Evolutionary conservation across 805 yeast genomes (phyloP), one percentile per base, ranked within the genome.

Genomic region (Naumovozyma castellii): DNA sequence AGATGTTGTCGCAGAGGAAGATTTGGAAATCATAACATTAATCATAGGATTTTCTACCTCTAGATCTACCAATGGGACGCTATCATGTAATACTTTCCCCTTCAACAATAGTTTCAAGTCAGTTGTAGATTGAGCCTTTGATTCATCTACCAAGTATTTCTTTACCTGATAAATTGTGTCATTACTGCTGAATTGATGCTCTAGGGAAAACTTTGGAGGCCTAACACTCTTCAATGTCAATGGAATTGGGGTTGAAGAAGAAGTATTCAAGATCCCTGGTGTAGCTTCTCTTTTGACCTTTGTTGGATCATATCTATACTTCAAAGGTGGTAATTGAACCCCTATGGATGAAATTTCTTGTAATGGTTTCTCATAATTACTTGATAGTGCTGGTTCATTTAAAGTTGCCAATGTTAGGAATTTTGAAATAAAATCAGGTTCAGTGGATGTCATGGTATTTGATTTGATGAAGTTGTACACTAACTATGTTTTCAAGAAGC

Each of bases 181-280:
- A 10, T 53, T 48, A 1, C 45, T 30, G 18, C 43, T 32, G n/a
- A 56, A 49, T 17, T 54, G 45, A 17, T 57, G 45, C 13, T 54
- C 47, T 13, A 64, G 46, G 30, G 63, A 56, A 58, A 84, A 81
- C 53, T 78, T 83, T 4, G 94, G 94, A 3, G 80, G 74, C 50
- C 78, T 76, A 40, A 85, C 72, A 22, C 88, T 80, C 58, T 80
- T 80, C 54, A 84, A 67, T 3, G 58, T 50, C 13, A 72, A 61
- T 12, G 45, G 43, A 15, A 50, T 38, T 30, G 36, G 17, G 8
- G 20, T 20, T 5, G 28, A 8, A 13, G 18, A 18, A 4, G 36
- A 20, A n/a, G 18, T 18, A 3, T 5, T 18, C 3, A 36, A 32
- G 16, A 31, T 18, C 2, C 18, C 34, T 10, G 40, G 14, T 12